phyloP scores from a whole-genome alignment of 2,329 filamentous ascomycete genomes.

The Aspergillus glaucus region DNA sequence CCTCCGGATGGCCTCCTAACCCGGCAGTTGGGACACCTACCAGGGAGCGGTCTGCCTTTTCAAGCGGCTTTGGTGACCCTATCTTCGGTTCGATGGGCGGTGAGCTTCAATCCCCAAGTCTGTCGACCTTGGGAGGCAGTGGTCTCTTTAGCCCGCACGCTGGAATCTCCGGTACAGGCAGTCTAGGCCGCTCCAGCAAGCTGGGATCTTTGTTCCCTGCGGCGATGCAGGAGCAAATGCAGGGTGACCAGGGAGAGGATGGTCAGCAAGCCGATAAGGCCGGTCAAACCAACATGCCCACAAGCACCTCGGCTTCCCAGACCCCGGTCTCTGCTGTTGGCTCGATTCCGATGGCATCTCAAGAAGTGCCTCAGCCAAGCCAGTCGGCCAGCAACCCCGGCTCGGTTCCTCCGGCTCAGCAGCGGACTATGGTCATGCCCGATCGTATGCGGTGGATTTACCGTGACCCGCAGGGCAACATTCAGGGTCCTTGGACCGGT shows the following conservation, averaged over 20 bases:
- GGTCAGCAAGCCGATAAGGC: constrained; percentile 30
- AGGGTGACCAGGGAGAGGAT: constrained; percentile 50
- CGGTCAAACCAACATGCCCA: constrained; percentile 22
- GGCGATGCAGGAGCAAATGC: constrained; percentile 88
- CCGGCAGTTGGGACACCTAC: constrained; percentile 70
- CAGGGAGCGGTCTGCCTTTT: constrained; percentile 48
- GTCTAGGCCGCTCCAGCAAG: constrained; percentile 71
- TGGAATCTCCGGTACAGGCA: constrained; percentile 52
- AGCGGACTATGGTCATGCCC: constrained; percentile 96
- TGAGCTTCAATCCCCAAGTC: constrained; percentile 58
- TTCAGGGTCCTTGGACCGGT: constrained; percentile 91
- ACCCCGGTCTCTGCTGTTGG: constrained; percentile 31
- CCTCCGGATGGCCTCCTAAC: constrained; percentile 47
- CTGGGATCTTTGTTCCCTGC: constrained; percentile 80
- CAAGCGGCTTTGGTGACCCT: constrained; percentile 49
- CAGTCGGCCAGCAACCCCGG: constrained; percentile 44
- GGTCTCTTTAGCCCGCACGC: constrained; percentile 60
- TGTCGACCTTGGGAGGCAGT: constrained; percentile 35
- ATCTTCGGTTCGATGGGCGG: constrained; percentile 65
- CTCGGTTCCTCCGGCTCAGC: constrained; percentile 62
- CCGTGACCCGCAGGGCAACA: constrained; percentile 83
- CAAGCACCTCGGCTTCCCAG: constrained; percentile 28
- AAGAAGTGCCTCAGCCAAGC: constrained; percentile 25
- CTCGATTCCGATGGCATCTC: constrained; percentile 25
- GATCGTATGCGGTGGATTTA: constrained; percentile 99